A percentile compares a stretch with the other conserved stretches of the same genome.
phyloP scores from a whole-genome alignment of 495 filamentous ascomycete genomes.

The Cryomyces antarcticus region DNA sequence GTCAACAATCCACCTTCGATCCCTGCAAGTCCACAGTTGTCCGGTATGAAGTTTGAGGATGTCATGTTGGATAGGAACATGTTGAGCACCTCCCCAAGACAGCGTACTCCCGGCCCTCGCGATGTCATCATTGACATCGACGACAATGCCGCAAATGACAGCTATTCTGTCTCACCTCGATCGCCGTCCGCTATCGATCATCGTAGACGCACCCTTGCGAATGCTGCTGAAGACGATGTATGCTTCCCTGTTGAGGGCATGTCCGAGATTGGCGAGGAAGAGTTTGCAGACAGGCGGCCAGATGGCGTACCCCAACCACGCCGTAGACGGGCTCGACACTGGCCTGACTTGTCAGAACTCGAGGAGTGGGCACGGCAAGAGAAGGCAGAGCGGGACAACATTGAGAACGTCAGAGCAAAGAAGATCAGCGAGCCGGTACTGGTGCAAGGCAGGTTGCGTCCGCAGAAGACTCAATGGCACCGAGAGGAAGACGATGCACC shows the following conservation, averaged over 20 bases:
- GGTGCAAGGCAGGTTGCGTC: slow-evolving; percentile 68
- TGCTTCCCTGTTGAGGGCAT: slow-evolving; percentile 70
- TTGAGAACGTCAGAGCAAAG: slow-evolving; percentile 68
- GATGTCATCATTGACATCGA: slow-evolving; percentile 40
- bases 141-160: slow-evolving; percentile 13
- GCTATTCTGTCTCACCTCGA: slow-evolving; percentile 10
- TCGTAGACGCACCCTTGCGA: slow-evolving; percentile 29
- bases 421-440: slow-evolving; percentile 86
- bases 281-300: slow-evolving; percentile 27
- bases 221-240: slow-evolving; percentile 64
- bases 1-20: slow-evolving; percentile 95
- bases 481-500: slow-evolving; percentile 74
- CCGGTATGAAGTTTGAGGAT: slow-evolving; percentile 56
- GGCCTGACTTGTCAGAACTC: slow-evolving; percentile 54
- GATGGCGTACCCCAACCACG: slow-evolving; percentile 26
- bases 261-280: slow-evolving; percentile 65
- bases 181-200: slow-evolving; percentile 16
- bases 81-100: slow-evolving; percentile 5
- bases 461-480: slow-evolving; percentile 65
- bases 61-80: slow-evolving; percentile 46
- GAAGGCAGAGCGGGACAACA: slow-evolving; percentile 67
- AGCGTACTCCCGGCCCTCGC: neutral
- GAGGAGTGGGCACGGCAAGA: slow-evolving; percentile 85
- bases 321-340: slow-evolving; percentile 31
- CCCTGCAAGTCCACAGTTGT: slow-evolving; percentile 49